phyloP scores from a whole-genome alignment of 768 basidiomycete genomes.

The Pholiota microspora region DNA sequence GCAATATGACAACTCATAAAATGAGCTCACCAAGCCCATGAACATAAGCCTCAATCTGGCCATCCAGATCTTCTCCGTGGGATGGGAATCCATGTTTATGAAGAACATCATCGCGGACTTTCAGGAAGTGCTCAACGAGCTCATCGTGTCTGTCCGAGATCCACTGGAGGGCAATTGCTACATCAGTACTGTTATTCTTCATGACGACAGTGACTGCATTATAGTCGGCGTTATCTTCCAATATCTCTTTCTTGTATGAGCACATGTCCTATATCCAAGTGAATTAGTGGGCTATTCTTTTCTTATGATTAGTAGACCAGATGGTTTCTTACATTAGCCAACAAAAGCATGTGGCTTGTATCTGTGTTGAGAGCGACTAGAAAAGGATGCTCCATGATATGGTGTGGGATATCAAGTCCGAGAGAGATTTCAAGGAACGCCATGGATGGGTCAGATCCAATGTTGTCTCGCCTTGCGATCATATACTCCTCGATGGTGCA shows the following conservation, averaged over 20 bases:
- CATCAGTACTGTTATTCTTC: conserved; percentile 7
- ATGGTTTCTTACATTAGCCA: conserved; percentile 7
- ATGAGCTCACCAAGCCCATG: not conserved
- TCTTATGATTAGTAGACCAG: too few species aligned
- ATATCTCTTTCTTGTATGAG: conserved; percentile 10
- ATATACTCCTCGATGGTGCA: conserved; percentile 13
- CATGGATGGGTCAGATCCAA: conserved; percentile 7
- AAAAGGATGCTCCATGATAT: conserved; percentile 7
- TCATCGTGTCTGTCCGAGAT: conserved; percentile 7
- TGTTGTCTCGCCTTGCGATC: conserved; percentile 8
- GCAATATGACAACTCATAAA: too few species aligned
- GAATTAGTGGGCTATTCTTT: not conserved
- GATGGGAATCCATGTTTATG: conserved; percentile 8
- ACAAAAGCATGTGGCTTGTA: conserved; percentile 8
- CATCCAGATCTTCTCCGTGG: conserved; percentile 7
- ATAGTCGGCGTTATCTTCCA: conserved; percentile 8
- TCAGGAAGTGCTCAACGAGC: conserved; percentile 8
- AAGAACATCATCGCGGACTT: conserved; percentile 1
- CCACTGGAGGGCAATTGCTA: conserved; percentile 9
- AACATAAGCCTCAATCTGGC: conserved; percentile 8
- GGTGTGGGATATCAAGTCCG: conserved; percentile 8
- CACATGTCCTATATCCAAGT: conserved; percentile 7
- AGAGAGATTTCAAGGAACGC: conserved; percentile 10
- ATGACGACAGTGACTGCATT: conserved; percentile 11
- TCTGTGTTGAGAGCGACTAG: conserved; percentile 5